These are phyloP conservation scores for Amyloporia xantha DNA, from an alignment of 768 basidiomycete genomes.

Conservation along the genomic window DNA sequence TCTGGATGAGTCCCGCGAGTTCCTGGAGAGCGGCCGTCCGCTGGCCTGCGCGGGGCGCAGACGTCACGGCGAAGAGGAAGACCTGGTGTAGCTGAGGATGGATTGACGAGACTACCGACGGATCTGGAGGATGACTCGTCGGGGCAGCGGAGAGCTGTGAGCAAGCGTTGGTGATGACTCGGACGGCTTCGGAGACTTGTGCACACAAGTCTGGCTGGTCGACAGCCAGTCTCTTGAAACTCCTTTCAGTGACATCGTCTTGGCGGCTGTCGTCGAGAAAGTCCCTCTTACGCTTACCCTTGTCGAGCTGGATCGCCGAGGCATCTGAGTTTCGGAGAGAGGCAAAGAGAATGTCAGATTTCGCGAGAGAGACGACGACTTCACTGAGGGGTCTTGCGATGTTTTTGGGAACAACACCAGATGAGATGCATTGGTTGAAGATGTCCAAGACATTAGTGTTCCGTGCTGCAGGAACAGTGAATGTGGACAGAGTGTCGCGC, in stretches of 20 bases:
- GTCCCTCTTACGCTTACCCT: constrained; percentile 73
- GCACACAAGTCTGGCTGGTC: constrained; percentile 35
- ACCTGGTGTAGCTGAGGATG: constrained; percentile 69
- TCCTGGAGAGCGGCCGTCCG: constrained; percentile 61
- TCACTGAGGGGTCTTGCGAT: constrained; percentile 54
- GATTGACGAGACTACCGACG: constrained; percentile 59
- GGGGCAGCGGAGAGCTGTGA: constrained; percentile 25
- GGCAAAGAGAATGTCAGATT: constrained; percentile 60
- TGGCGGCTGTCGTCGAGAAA: constrained; percentile 32
- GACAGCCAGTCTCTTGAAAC: constrained; percentile 29
- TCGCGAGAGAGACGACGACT: constrained; percentile 55
- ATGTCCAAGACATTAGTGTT: constrained; percentile 51
- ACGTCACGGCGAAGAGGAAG: constrained; percentile 74
- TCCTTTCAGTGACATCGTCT: constrained; percentile 7
- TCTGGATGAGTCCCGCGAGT: constrained; percentile 75
- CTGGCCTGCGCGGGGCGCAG: constrained; percentile 28
- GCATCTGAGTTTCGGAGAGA: constrained; percentile 59
- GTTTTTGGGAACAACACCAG: constrained; percentile 44
- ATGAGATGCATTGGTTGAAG: constrained; percentile 41
- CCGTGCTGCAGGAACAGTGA: constrained; percentile 39
- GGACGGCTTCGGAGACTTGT: constrained; percentile 57
- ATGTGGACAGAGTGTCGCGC: constrained; percentile 43
- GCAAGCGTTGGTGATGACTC: constrained; percentile 46
- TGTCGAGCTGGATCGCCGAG: constrained; percentile 54
- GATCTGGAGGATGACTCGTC: constrained; percentile 39